phyloP scores from a whole-genome alignment of 2,329 filamentous ascomycete species.

The Arthrinium phaeospermum region DNA sequence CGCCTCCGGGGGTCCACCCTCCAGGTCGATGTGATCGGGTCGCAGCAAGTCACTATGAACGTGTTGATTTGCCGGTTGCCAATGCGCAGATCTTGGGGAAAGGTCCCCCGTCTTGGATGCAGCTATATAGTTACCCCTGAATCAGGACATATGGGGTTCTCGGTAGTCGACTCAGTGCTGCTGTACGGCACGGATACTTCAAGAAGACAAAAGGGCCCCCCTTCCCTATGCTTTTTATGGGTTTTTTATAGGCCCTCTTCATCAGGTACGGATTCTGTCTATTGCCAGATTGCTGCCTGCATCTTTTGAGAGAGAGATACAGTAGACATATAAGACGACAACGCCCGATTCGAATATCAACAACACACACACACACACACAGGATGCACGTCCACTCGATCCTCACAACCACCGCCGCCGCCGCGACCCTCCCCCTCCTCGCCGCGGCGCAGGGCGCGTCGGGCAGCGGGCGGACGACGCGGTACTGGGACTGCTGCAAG shows the following conservation, averaged over 20 bases:
- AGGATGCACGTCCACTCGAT: not conserved
- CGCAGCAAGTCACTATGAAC: not conserved
- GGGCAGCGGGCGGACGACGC: slow-evolving; percentile 39
- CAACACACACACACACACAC: not conserved
- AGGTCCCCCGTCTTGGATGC: not conserved
- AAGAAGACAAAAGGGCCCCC: not conserved
- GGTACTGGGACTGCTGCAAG: slow-evolving; percentile 75
- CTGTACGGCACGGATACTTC: not conserved
- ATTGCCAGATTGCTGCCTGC: not conserved
- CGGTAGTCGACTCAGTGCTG: not conserved
- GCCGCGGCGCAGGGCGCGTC: slow-evolving; percentile 34
- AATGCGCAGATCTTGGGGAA: not conserved
- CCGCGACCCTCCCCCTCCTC: slow-evolving; percentile 19
- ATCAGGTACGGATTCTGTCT: no score
- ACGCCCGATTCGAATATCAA: not conserved
- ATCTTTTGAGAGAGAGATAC: not conserved
- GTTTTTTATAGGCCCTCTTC: not conserved
- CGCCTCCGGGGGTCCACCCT: not conserved
- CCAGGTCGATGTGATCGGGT: not conserved
- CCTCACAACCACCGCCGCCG: not conserved
- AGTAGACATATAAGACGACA: not conserved
- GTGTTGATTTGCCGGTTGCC: not conserved
- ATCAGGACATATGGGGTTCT: not conserved
- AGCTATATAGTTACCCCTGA: not conserved
- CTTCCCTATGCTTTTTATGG: not conserved